Evolutionary conservation across 139 green algal species (phyloP).

Genomic region (Haematococcus lacustris): DNA sequence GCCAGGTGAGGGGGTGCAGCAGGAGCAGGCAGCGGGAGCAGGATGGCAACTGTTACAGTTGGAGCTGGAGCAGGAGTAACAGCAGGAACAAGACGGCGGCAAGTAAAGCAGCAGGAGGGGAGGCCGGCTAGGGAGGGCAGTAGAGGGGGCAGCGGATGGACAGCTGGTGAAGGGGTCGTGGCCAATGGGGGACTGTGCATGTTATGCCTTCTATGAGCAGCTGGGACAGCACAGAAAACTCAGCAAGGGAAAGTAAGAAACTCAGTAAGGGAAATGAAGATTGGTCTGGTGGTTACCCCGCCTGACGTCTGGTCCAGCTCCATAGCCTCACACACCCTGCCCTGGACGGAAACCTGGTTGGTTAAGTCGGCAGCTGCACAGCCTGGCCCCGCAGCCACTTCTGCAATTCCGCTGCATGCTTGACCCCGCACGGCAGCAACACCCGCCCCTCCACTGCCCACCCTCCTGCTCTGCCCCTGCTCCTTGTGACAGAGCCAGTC

Average conservation of each 20-base stretch:
- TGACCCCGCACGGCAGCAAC: not conserved
- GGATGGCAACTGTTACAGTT: not conserved
- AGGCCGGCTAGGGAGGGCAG: not conserved
- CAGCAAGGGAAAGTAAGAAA: too few relatives aligned
- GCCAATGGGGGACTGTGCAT: not conserved
- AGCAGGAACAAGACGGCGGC: not conserved
- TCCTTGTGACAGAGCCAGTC: slow-evolving; percentile 8
- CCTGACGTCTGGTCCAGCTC: too few relatives aligned
- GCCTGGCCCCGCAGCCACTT: too few relatives aligned
- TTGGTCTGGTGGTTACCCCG: too few relatives aligned
- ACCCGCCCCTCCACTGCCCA: too few relatives aligned
- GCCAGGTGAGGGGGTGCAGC: not conserved
- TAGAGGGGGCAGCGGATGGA: not conserved
- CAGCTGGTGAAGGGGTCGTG: not conserved
- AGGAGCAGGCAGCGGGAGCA: not conserved
- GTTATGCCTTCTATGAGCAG: too few relatives aligned
- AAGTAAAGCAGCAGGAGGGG: not conserved
- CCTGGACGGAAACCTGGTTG: too few relatives aligned
- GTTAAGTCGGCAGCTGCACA: too few relatives aligned
- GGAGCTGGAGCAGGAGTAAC: not conserved
- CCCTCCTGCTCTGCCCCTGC: too few relatives aligned
- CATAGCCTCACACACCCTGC: too few relatives aligned
- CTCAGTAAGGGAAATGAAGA: too few relatives aligned
- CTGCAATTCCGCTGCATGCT: not conserved
- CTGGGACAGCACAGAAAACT: too few relatives aligned